A percentile compares a stretch with the other conserved stretches of the same genome.
Conservation (phyloP, 495 filamentous ascomycete species). For the Acidiella bohemica region DNA sequence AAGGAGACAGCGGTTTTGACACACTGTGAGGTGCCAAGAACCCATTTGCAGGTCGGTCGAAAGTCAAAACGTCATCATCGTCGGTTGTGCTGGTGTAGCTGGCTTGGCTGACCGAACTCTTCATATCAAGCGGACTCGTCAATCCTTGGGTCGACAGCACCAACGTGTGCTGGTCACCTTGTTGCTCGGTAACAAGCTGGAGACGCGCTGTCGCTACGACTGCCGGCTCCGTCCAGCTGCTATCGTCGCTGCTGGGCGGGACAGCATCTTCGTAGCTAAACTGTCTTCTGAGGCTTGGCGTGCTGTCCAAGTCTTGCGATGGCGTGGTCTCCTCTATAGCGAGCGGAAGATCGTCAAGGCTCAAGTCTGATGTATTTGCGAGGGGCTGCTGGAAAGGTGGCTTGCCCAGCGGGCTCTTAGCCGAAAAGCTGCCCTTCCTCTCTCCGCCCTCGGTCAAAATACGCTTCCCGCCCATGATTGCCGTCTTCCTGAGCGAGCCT, state of each 20-base stretch:
- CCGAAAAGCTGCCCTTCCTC: constrained; percentile 10
- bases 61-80: constrained; percentile 59
- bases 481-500: constrained; percentile 29
- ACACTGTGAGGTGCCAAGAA: too few species aligned
- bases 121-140: constrained; percentile 32
- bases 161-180: too few species aligned
- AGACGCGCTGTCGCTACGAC: constrained; percentile 10
- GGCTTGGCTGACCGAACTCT: constrained; percentile 37
- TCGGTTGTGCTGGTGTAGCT: constrained; percentile 59
- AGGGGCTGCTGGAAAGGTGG: not conserved
- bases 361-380: not conserved
- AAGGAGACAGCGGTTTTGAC: constrained; percentile 18
- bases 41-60: constrained; percentile 27
- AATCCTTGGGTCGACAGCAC: constrained; percentile 1
- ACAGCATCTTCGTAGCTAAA: constrained; percentile 27
- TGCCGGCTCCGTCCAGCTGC: constrained; percentile 16
- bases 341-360: not conserved
- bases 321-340: not conserved
- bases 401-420: constrained; percentile 2
- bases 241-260: constrained; percentile 21
- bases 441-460: constrained; percentile 9
- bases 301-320: not conserved
- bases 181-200: constrained; percentile 12
- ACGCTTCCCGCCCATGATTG: constrained; percentile 22
- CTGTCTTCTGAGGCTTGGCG: constrained; percentile 6